These are phyloP conservation scores for Penicillium sp. DNA, from an alignment of 2,329 filamentous ascomycete species.

Conservation along the genomic window DNA sequence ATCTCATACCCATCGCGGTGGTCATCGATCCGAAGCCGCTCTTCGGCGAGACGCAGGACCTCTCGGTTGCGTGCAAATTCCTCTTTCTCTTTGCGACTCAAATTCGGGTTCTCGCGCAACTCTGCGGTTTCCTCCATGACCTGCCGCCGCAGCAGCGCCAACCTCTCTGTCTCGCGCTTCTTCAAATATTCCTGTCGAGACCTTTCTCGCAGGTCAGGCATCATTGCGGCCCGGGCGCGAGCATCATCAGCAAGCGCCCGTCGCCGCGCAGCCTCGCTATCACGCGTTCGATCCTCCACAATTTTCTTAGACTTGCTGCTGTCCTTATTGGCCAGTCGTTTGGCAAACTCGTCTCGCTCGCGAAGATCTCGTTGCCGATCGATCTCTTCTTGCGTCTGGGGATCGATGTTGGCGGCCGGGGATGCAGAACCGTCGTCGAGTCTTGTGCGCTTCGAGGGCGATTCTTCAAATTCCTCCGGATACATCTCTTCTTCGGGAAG, in stretches of 20 bases:
- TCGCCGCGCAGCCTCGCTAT: slow-evolving; percentile 58
- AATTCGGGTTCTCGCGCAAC: slow-evolving; percentile 66
- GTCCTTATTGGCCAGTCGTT: slow-evolving; percentile 68
- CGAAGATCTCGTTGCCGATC: slow-evolving; percentile 63
- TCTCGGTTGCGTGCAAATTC: slow-evolving; percentile 89
- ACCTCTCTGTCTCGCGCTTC: slow-evolving; percentile 81
- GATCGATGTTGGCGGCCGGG: slow-evolving; percentile 53
- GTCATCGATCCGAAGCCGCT: slow-evolving; percentile 82
- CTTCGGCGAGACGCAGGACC: slow-evolving; percentile 74
- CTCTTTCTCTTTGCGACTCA: slow-evolving; percentile 75
- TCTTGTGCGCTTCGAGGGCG: slow-evolving; percentile 67
- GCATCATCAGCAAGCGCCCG: slow-evolving; percentile 64
- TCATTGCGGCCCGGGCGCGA: slow-evolving; percentile 63
- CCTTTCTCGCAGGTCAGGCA: slow-evolving; percentile 74
- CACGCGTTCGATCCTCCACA: slow-evolving; percentile 57
- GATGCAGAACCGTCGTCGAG: slow-evolving; percentile 53
- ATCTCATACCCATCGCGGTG: slow-evolving; percentile 87
- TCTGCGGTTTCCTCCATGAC: slow-evolving; percentile 86
- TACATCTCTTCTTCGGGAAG: slow-evolving; percentile 30
- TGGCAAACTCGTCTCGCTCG: slow-evolving; percentile 77
- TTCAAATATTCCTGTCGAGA: slow-evolving; percentile 90
- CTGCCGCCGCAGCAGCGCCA: slow-evolving; percentile 83
- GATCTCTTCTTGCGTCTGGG: slow-evolving; percentile 56
- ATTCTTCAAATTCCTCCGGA: slow-evolving; percentile 61
- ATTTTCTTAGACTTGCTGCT: slow-evolving; percentile 66